Evolutionary conservation across 768 basidiomycete genomes (phyloP).

Genomic region (Russula emetica): DNA sequence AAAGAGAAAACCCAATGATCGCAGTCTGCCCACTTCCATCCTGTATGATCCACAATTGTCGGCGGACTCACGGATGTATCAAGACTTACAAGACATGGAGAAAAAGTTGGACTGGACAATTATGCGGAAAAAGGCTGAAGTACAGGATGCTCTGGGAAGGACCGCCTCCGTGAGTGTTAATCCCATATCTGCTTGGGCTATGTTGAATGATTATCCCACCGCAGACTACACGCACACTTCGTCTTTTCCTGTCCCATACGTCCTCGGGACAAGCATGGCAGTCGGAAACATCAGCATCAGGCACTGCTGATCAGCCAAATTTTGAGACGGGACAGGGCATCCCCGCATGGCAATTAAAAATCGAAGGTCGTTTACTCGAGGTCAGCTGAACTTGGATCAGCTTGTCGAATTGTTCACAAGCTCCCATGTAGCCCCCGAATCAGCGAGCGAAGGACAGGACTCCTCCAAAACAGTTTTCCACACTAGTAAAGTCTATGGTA

Average conservation of each 20-base stretch:
- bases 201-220: not conserved
- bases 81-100: conserved; percentile 82
- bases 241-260: conserved; percentile 86
- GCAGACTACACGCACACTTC: conserved; percentile 78
- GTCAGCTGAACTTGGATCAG: conserved; percentile 37
- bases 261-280: conserved; percentile 87
- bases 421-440: conserved; percentile 46
- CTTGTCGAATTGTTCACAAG: conserved; percentile 4
- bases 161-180: conserved; percentile 56
- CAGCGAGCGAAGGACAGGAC: conserved; percentile 60
- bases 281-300: conserved; percentile 38
- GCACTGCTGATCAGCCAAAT: conserved; percentile 44
- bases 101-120: conserved; percentile 93
- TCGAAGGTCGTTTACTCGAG: conserved; percentile 85
- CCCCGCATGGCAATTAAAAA: conserved; percentile 81
- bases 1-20: conserved; percentile 76
- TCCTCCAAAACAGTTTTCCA: conserved; percentile 74
- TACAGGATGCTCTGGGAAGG: conserved; percentile 80
- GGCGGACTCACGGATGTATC: conserved; percentile 81
- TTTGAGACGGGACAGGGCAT: conserved; percentile 86
- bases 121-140: conserved; percentile 82
- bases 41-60: conserved; percentile 71
- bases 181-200: not conserved
- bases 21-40: conserved; percentile 70
- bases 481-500: conserved; percentile 76